Base-by-base conservation (phyloP, 2,329 filamentous ascomycete genomes). In the Aspergillus fumigatiaffinis region DNA sequence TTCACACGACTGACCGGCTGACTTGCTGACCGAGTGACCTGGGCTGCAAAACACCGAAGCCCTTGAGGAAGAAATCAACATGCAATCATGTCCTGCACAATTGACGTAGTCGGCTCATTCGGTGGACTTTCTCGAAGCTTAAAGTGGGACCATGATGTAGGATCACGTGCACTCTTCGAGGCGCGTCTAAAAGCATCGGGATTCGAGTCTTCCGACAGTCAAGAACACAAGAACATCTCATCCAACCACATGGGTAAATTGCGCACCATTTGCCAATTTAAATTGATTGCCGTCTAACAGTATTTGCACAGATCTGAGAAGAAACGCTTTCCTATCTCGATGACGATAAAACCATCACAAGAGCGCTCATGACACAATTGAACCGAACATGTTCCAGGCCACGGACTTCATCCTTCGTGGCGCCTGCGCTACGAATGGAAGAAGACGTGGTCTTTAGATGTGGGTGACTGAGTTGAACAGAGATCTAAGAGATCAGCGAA, bases 391-490 rank as follows among this genome's bases (percentile, higher is more conserved):
- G 52, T 50, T 57, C 57, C 57, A 59, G 63, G 57, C 59, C 56
- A 61, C 68, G 70, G 71, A 71, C 63, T 71, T 69, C 68, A 76
- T 75, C 73, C 71, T 71, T 70, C 56, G 59, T 3, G 54, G 57
- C 54, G 38, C 48, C 53, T 53, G 26, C 38, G 58, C 52, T 28
- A 44, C 60, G 58, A 69, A 73, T 71, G 73, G 74, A 75, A 73
- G 73, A 70, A 71, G 71, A 70, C 66, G 67, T 65, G 54, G 57
- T 49, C 57, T 55, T 54, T 52, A 59, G 55, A 55, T 54, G 66
- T 71, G 70, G 55, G 65, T 78, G 76, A 77, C 69, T 76, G 76
- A 76, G 67, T 68, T 70, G 76, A 79, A 79, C 76, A 78, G 76
- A 79, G 68, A 79, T 79, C 76, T 73, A 65, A 78, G 76, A 71